Conservation (phyloP, 202 grass and related monocot genomes). For the Saccharum hybrid region DNA sequence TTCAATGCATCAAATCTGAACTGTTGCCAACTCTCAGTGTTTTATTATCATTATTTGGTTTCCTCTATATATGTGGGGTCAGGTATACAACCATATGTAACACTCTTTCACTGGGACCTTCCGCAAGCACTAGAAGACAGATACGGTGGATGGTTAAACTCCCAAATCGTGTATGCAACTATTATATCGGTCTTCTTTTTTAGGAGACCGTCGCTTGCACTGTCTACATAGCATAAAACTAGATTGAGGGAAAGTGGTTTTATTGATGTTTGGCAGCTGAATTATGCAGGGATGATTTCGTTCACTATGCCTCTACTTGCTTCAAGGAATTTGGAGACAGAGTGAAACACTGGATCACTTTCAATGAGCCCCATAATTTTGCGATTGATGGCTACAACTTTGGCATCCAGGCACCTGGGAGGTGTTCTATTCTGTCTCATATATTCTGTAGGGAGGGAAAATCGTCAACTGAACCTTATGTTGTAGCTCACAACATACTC, state of each 20-base stretch:
- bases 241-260: constrained; percentile 23
- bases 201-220: background rate
- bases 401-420: constrained; percentile 88
- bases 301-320: constrained; percentile 76
- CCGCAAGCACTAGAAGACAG: constrained; percentile 83
- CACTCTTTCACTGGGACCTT: constrained; percentile 95
- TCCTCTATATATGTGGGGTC: constrained; percentile 28
- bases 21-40: constrained; percentile 10
- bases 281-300: constrained; percentile 80
- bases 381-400: constrained; percentile 89
- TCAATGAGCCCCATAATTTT: constrained; percentile 90
- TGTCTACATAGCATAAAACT: constrained; percentile 8
- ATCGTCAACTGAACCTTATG: constrained; percentile 90
- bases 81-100: constrained; percentile 87
- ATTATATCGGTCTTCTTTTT: constrained; percentile 19
- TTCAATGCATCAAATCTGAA: constrained; percentile 20
- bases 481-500: constrained; percentile 86
- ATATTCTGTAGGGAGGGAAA: constrained; percentile 79
- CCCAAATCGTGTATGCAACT: constrained; percentile 78
- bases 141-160: constrained; percentile 86
- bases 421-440: constrained; percentile 87
- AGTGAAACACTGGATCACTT: constrained; percentile 97
- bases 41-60: background rate
- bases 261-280: constrained; percentile 25
- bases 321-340: constrained; percentile 91